Evolutionary conservation across 176 grass and related monocot species (phyloP), one percentile per base, ranked within the genome.

Genomic region (Triticum timopheevii): DNA sequence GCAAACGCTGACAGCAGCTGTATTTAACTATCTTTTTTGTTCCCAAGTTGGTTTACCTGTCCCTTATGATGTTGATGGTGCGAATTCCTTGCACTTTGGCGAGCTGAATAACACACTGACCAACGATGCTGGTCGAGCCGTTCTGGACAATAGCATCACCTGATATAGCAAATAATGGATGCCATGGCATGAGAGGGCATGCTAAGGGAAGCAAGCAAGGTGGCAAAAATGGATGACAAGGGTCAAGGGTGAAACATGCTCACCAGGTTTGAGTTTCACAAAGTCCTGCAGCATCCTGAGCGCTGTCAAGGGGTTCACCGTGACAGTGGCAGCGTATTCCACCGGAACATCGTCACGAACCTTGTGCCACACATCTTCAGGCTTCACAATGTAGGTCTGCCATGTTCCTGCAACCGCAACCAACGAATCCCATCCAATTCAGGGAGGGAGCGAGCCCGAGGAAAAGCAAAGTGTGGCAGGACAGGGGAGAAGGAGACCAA

Each of bases 1-100:
- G 76, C 27, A 80, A 31, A 35, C 2, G 34, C 40, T 65, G 13
- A 13, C 49, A 88, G 7, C 10, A 34, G 5, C 1, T 61, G 6
- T 15, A 35, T 68, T 67, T 45, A 28, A 16, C 20, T 10, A 16
- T 81, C 16, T 23, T 10, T 71, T 20, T 7, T 28, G 42, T 22
- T 61, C 19, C 25, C 28, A 35, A 59, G 17, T 7, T 25, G 79
- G 11, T 36, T 4, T 31, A 98, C 96, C 96, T 94, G 65, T 98
- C 96, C 88, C 96, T 92, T 70, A 95, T 91, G 56, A 98, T 92
- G 88, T 98, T 98, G 87, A 98, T 86, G 80, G 80, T 98, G 59
- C 24, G 88, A 49, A 98, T 39, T 59, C 90, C 90, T 31, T 87
- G 88, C 49, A 82, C 59, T 89, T 89, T 92, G 64, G 93, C 90